These are phyloP conservation scores for Tetrapisispora iriomotensis DNA, from an alignment of 805 yeast genomes.

Conservation along the genomic window DNA sequence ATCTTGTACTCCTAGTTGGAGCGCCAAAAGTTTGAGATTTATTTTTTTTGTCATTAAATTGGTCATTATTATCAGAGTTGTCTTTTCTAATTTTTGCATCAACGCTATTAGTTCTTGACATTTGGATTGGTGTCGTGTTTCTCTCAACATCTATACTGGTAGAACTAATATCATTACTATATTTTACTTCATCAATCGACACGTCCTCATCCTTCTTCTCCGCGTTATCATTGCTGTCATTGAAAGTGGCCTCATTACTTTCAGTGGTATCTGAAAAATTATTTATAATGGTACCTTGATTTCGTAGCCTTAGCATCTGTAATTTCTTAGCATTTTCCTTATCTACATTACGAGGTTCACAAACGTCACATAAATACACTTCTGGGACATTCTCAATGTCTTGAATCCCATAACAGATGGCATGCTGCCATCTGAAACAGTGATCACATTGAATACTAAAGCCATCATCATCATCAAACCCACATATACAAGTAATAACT, in stretches of 20 bases:
- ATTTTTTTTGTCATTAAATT: background rate
- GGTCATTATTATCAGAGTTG: background rate
- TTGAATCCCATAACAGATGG: constrained; percentile 71
- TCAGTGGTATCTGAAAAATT: background rate
- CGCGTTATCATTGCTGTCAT: background rate
- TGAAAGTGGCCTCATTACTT: background rate
- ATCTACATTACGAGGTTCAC: constrained; percentile 48
- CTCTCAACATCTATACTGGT: too few species aligned
- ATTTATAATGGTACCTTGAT: constrained; percentile 10
- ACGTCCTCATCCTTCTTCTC: background rate
- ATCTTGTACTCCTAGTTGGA: background rate
- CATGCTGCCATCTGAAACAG: constrained; percentile 93
- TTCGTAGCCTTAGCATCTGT: constrained; percentile 21
- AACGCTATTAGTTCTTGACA: background rate
- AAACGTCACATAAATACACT: constrained; percentile 66
- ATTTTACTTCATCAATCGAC: background rate
- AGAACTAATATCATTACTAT: background rate
- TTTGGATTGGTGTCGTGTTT: too few species aligned
- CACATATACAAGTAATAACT: constrained; percentile 82
- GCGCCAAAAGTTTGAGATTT: background rate
- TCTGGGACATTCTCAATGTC: constrained; percentile 75
- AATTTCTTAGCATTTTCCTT: constrained; percentile 33
- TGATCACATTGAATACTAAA: constrained; percentile 92
- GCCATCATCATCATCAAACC: constrained; percentile 81
- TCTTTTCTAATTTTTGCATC: background rate